Conservation (phyloP, 192 early-diverging fungal species). For the Neocallimastix lanati region DNA sequence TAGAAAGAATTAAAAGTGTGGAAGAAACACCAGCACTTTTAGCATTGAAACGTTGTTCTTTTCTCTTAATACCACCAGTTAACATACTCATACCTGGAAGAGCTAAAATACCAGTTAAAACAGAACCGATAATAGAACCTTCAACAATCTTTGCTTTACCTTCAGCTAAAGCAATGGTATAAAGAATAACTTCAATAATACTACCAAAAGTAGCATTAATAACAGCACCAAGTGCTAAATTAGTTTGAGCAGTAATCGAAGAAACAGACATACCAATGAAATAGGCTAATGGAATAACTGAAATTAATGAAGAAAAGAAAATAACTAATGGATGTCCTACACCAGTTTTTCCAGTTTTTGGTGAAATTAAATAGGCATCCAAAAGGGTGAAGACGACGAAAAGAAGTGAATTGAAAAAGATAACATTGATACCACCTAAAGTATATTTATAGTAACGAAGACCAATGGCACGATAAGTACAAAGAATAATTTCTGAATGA, state of each 20-base stretch:
- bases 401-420: slow-evolving; percentile 80
- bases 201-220: slow-evolving; percentile 88
- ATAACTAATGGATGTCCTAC: slow-evolving; percentile 35
- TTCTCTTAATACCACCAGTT: slow-evolving; percentile 68
- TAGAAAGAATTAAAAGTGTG: slow-evolving; percentile 84
- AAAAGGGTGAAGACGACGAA: slow-evolving; percentile 67
- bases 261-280: slow-evolving; percentile 94
- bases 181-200: slow-evolving; percentile 90
- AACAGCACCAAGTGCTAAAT: slow-evolving; percentile 75
- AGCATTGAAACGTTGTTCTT: slow-evolving; percentile 87
- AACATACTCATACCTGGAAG: slow-evolving; percentile 93
- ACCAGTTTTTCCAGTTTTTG: slow-evolving; percentile 22
- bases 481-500: slow-evolving; percentile 52
- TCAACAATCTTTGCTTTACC: slow-evolving; percentile 76
- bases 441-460: slow-evolving; percentile 93
- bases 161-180: slow-evolving; percentile 68
- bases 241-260: slow-evolving; percentile 87
- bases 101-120: slow-evolving; percentile 69
- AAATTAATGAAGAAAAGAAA: slow-evolving; percentile 46
- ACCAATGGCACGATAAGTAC: slow-evolving; percentile 76
- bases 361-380: slow-evolving; percentile 42
- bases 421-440: slow-evolving; percentile 87
- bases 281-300: slow-evolving; percentile 80
- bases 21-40: slow-evolving; percentile 89
- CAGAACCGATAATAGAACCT: slow-evolving; percentile 79